Evolutionary conservation across 2,329 filamentous ascomycete species (phyloP), one percentile per base, ranked within the genome.

Genomic region (Aspergillus spinulosporus): DNA sequence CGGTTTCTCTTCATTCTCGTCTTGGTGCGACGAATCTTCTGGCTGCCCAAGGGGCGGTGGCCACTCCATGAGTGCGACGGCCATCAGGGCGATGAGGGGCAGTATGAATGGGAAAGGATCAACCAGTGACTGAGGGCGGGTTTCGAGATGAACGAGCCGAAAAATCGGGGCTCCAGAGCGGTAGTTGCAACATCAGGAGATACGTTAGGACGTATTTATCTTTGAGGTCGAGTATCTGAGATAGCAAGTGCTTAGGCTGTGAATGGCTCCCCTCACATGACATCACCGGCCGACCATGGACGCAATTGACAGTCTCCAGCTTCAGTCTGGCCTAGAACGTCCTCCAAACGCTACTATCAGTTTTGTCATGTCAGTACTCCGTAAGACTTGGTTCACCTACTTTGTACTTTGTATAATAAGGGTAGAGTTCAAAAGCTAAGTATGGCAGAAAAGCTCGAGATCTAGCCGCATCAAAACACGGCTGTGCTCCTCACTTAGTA

Each of bases 181-280:
- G 39, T 40, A n/a, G 11, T 15, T 21, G 32, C 42, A 44, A 29
- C 50, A 52, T 52, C 39, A 39, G 43, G 46, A 44, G 44, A 39
- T 49, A 49, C 42, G 45, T 45, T 5, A 31, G n/a, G 37, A 21
- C 21, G 26, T 46, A 31, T 44, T 44, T 51, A 26, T 32, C 29
- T 21, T n/a, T 21, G 42, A 43, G 32, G 50, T 45, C 9, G 31
- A 45, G 40, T 34, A 14, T 37, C 21, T n/a, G 21, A 21, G 32
- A 46, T n/a, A 40, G 26, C 15, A 26, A 29, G 34, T 34, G 29
- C 48, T 36, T 37, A 39, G 43, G 50, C 44, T 52, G 39, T 49
- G 34, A 53, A 39, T 57, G 55, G 55, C 37, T 49, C 49, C 55
- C 55, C 44, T 52, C 45, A 49, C 31, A 57, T 57, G 55, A 57